Base-by-base conservation (phyloP, 1,139 yeast species). In the Zygosaccharomyces sapae region DNA sequence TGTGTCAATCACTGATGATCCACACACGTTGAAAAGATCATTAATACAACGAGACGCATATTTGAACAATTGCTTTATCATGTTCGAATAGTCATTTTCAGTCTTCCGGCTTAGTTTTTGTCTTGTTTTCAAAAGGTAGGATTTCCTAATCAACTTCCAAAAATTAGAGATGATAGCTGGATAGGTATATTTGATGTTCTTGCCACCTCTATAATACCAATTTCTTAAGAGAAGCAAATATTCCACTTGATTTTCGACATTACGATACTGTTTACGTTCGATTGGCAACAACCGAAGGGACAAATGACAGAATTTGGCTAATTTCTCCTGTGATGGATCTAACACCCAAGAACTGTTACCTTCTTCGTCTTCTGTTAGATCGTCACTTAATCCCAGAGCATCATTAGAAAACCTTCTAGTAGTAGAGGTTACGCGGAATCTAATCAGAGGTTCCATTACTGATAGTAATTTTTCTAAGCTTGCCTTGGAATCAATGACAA, bases 1-100 rank as follows among this genome's bases (percentile, higher is more conserved):
- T 56, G 68, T 45, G 67, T 71, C 69, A 59, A 80, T 41, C 75
- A 64, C 50, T 76, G 72, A 52, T 76, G 68, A 3, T 77, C 77
- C 50, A 71, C 68, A 54, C 73, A 84, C 4, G 80, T 76, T 55
- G 61, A 77, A 83, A 48, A 90, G 68, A 54, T 86, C 95, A 56
- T 79, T 83, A 38, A 86, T 77, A 8, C 84, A 73, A 31, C 83
- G 74, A n/a, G 94, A 82, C 18, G 85, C 68, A 56, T 83, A 85
- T 58, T 86, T 86, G 72, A 89, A 86, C 29, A 81, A 71, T 31
- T 77, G 73, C 38, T 65, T 67, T 7, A 57, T 55, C 36, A 55
- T 44, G 25, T 58, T 56, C 13, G 55, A 50, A 38, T 57, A 53
- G 8, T 44, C 46, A 13, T 45, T 43, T 20, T 47, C 44, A 2